phyloP scores from a whole-genome alignment of 163 green algal genomes.

The Trebouxia gelatinosa region DNA sequence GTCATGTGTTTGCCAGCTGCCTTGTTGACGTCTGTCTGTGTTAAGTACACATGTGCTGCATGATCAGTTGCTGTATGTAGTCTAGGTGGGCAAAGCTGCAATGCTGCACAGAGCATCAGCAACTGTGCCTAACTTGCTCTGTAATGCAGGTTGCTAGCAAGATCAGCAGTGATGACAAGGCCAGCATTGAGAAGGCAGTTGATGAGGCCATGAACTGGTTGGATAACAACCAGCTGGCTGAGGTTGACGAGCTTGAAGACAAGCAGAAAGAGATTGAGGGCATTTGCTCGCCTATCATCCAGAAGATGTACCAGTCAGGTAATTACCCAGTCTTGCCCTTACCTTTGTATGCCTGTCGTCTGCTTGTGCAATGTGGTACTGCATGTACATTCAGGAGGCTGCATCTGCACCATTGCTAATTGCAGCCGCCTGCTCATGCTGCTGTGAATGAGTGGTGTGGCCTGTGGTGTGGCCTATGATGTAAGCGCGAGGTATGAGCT shows the following conservation, averaged over 20 bases:
- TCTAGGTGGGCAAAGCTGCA: too few relatives aligned
- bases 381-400: neutral
- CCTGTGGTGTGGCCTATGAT: neutral
- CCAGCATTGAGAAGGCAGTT: conserved; percentile 85
- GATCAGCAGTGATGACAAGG: conserved; percentile 86
- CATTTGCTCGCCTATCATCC: conserved; percentile 92
- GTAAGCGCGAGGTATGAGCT: neutral
- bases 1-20: too few relatives aligned
- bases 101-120: conserved; percentile 26
- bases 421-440: neutral
- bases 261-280: conserved; percentile 93
- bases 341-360: neutral
- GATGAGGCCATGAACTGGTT: conserved; percentile 87
- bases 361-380: neutral
- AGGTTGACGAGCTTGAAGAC: conserved; percentile 87
- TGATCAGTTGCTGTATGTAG: too few relatives aligned
- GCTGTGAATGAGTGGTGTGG: neutral
- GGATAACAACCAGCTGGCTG: conserved; percentile 83
- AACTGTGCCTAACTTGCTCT: neutral
- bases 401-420: neutral
- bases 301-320: conserved; percentile 51
- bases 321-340: neutral
- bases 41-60: too few relatives aligned
- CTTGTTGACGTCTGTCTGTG: too few relatives aligned
- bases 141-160: conserved; percentile 59